Evolutionary conservation across 2,329 filamentous ascomycete genomes (phyloP), one percentile per base, ranked within the genome.

Genomic region (Penicillium sp.): DNA sequence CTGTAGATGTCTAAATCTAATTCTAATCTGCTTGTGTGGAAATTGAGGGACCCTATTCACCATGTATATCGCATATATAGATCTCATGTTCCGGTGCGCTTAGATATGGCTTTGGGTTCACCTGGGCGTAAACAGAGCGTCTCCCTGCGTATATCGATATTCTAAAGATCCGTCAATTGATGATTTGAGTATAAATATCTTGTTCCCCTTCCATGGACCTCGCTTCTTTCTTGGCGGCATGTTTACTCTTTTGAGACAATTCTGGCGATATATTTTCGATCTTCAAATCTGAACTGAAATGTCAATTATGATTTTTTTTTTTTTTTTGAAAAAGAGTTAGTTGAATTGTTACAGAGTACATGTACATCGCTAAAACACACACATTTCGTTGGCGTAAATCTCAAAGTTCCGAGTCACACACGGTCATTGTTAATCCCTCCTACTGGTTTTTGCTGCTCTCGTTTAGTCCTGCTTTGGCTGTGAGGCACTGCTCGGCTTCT

Each of bases 1-100:
- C 42, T 69, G 69, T 72, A 70, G 62, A 70, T 67, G 69, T 56
- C 44, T 70, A 71, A 70, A 70, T 68, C 37, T 71, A 71, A 71
- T 71, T 67, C 53, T 69, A 67, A 67, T 61, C 53, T 57, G 60
- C 57, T 48, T 48, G 53, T 47, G 53, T 50, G 57, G 51, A 50
- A 41, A 53, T 58, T 54, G 25, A 36, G 11, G 8, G 4, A 44
- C 8, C 33, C 48, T 56, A 33, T 48, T 50, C 55, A 59, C 44
- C 48, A 51, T 57, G 42, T 60, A 30, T 64, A 57, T 53, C 44
- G 35, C 38, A 43, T 60, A 17, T 61, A 46, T 60, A n/a, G n/a
- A 33, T 25, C 30, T 7, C 28, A n/a, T 45, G 43, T 22, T 22
- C 43, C 30, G 11, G 11, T 44, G 35, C 36, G 42, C 16, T 26